Evolutionary conservation across 2,329 filamentous ascomycete genomes (phyloP).

Genomic region (Trichoderma guizhouense): DNA sequence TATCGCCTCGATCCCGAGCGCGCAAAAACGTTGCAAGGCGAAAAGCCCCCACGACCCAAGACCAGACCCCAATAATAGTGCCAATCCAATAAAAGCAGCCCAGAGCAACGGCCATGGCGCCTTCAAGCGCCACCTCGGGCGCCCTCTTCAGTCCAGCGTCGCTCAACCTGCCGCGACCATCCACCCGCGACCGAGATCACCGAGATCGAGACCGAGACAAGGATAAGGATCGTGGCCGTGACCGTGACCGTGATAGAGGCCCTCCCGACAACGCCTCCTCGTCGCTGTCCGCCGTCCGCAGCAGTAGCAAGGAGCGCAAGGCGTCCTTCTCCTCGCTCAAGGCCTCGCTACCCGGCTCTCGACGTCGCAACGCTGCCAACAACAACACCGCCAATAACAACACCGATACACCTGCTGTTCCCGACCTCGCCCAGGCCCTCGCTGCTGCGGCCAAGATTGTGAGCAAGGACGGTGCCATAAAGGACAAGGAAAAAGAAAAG

Average conservation of each 20-base stretch:
- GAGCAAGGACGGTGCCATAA: slow-evolving; percentile 18
- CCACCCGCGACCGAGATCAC: slow-evolving; percentile 35
- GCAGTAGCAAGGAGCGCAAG: slow-evolving; percentile 46
- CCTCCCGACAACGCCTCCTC: slow-evolving; percentile 16
- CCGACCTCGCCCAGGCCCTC: slow-evolving; percentile 51
- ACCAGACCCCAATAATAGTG: not conserved
- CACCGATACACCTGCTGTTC: slow-evolving; percentile 47
- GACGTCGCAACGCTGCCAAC: slow-evolving; percentile 38
- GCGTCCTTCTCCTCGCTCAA: slow-evolving; percentile 51
- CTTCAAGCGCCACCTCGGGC: slow-evolving; percentile 27
- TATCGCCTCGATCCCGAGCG: slow-evolving; percentile 4
- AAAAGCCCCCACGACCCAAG: not conserved
- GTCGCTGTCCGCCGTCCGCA: slow-evolving; percentile 24
- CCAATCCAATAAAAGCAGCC: not conserved
- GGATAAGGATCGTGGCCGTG: not conserved
- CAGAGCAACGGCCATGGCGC: slow-evolving; percentile 4
- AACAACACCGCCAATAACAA: slow-evolving; percentile 40
- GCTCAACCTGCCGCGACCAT: slow-evolving; percentile 29
- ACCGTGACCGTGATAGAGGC: slow-evolving; percentile 27
- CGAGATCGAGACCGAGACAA: not conserved
- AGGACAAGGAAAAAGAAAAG: slow-evolving; percentile 4
- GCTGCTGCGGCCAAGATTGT: slow-evolving; percentile 47
- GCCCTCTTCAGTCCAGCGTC: slow-evolving; percentile 34
- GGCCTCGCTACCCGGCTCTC: slow-evolving; percentile 48
- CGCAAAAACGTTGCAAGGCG: not conserved